Base-by-base conservation (phyloP, 495 filamentous ascomycete species). In the Penicillium maclennaniae region DNA sequence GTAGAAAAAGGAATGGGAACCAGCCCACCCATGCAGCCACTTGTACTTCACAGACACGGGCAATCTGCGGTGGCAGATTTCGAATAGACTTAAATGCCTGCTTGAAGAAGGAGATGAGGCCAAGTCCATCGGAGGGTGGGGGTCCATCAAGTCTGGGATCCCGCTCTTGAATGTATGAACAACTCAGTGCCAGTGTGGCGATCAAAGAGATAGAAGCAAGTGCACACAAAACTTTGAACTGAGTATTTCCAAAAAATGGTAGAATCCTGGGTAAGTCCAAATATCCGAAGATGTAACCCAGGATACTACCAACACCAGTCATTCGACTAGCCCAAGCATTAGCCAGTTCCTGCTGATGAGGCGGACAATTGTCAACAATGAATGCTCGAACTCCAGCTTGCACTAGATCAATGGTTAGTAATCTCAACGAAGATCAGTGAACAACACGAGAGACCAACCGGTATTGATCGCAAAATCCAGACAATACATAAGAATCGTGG, bases 1-100 rank as follows among this genome's bases (percentile, higher is more conserved):
- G 72, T 96, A 96, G 70, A 92, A 96, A 96, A 0, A 96, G 77
- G 73, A 95, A 92, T 16, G 91, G 91, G 62, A 96, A 96, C 87
- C 91, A 96, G 52, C 88, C 91, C 56, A 95, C 85, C 91, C 91
- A 96, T 23, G 88, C 88, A 50, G 87, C 89, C 61, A 96, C 82
- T 66, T 96, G 90, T 0, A 93, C 89, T 55, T 88, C 74, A 68
- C 91, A 96, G 53, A 96, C 87, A 59, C 83, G 86, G 19, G 79
- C 74, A 59, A 91, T 90, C 63, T 95, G 88, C 3, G 83, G 82
- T 0, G 91, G 89, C 3, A 96, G 77, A 44, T 82, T 74, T 49
- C 79, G 80, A 53, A 92, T 86, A 2, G 90, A 88, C 38, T 79
- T 82, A 67, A 87, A 87, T 27, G 92, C 82, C 60, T 85, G 80